Conservation (phyloP, 805 yeast genomes). For the Sugiyamaella mastotermitis region DNA sequence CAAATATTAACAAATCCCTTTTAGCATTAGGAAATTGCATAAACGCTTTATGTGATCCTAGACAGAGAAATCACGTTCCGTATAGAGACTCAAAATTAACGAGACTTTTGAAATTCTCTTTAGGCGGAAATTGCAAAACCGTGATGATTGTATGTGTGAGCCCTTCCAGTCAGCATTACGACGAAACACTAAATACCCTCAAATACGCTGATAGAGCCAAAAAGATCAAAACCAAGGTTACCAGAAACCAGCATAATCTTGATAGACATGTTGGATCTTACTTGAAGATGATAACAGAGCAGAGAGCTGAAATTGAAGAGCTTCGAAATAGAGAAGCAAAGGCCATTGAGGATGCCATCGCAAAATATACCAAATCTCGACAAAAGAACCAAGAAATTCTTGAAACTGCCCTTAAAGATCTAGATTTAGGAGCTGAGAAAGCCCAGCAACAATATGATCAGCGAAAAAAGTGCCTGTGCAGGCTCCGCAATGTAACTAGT, state of each 20-base stretch:
- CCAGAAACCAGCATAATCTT: conserved; percentile 66
- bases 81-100: conserved; percentile 89
- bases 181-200: conserved; percentile 85
- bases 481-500: conserved; percentile 2
- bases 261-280: conserved; percentile 83
- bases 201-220: conserved; percentile 91
- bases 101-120: conserved; percentile 74
- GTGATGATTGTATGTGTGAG: conserved; percentile 94
- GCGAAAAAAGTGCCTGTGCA: not conserved
- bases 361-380: conserved; percentile 9
- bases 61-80: conserved; percentile 69
- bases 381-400: conserved; percentile 11
- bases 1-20: conserved; percentile 83
- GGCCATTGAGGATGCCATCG: conserved; percentile 15
- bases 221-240: conserved; percentile 75
- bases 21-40: conserved; percentile 91
- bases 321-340: conserved; percentile 41
- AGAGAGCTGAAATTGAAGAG: conserved; percentile 65
- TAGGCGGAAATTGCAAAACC: conserved; percentile 92
- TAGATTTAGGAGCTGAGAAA: conserved; percentile 2
- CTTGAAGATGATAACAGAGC: conserved; percentile 77
- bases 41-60: conserved; percentile 77
- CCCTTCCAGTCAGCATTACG: conserved; percentile 82
- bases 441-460: not conserved
- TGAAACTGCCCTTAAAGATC: conserved; percentile 13